Base-by-base conservation (phyloP, 495 filamentous ascomycete genomes). In the Penicillium riverlandense region DNA sequence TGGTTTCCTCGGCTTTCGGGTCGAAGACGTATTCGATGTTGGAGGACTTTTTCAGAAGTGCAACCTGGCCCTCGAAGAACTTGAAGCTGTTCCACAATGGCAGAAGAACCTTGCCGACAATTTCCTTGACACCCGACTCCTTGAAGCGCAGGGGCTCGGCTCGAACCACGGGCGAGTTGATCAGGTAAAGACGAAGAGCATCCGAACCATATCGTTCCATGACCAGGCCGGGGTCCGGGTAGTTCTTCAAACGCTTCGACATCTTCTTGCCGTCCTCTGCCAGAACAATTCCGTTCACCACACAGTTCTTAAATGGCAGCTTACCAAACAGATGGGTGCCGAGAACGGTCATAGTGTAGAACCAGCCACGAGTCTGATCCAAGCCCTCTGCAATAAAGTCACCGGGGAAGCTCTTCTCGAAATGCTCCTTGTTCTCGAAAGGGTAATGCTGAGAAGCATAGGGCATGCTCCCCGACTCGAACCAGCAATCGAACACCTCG, bases 401-500 rank as follows among this genome's bases (percentile, higher is more conserved):
- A 43, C 86, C 91, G 1, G 94, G 92, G 69, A 95, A 98, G 22
- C 79, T 75, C 37, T 81, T 73, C 47, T 86, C 76, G 53, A 98
- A 96, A 29, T 82, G 69, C 8, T 94, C 86, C 53, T 81, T 76
- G 57, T 92, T 92, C 63, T 96, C 88, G 58, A 98, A 98, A 4
- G 92, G 92, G 63, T 95, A 97, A 61, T 98, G 92, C 41, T 82
- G 76, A 47, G 84, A 88, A 28, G 89, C 88, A 53, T 96, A 98
- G 2, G 92, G 92, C 92, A 98, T 98, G 61, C 86, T 90, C 11
- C 90, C 90, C 15, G 88, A 94, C 55, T 87, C 83, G 49, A 87
- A 94, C 92, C 92, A 97, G 61, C 92, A 98, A 68, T 98, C 92
- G 55, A 98, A 97, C 9, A 98, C 90, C 66, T 97, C 92, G 34